Percentiles rank a stretch among this genome's conserved stretches.
Evolutionary conservation across 1,284 basidiomycete genomes (phyloP).

Genomic region (Pseudozyma hubeiensis): DNA sequence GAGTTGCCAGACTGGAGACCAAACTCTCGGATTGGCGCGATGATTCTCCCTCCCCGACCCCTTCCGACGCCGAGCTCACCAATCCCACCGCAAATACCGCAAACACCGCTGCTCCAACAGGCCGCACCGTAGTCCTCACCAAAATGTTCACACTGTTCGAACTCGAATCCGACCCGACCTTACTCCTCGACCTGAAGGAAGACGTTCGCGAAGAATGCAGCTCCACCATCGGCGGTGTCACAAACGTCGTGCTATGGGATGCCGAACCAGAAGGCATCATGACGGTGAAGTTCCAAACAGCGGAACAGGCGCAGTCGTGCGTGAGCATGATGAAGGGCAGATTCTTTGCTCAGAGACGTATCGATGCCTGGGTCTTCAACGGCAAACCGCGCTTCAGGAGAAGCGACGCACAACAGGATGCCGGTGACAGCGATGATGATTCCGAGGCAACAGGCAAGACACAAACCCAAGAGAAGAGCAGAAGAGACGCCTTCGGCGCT

Average conservation of each 20-base stretch:
- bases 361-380: constrained; percentile 83
- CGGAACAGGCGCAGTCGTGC: constrained; percentile 87
- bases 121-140: constrained; percentile 52
- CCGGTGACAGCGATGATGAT: constrained; percentile 24
- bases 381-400: constrained; percentile 85
- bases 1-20: constrained; percentile 53
- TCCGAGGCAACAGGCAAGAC: constrained; percentile 19
- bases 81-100: constrained; percentile 4
- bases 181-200: constrained; percentile 92
- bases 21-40: constrained; percentile 66
- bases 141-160: constrained; percentile 93
- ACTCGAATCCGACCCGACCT: constrained; percentile 84
- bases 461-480: neutral
- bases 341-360: constrained; percentile 85
- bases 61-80: constrained; percentile 5
- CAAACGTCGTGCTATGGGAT: constrained; percentile 95
- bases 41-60: constrained; percentile 36
- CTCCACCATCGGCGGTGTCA: constrained; percentile 85
- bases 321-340: constrained; percentile 95
- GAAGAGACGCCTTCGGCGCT: constrained; percentile 27
- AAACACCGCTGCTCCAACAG: neutral
- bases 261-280: constrained; percentile 94
- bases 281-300: constrained; percentile 93
- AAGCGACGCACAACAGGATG: constrained; percentile 65
- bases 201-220: constrained; percentile 96